Evolutionary conservation across 805 yeast genomes (phyloP), one percentile per base, ranked within the genome.

Genomic region (Wickerhamiella allomyrinae): DNA sequence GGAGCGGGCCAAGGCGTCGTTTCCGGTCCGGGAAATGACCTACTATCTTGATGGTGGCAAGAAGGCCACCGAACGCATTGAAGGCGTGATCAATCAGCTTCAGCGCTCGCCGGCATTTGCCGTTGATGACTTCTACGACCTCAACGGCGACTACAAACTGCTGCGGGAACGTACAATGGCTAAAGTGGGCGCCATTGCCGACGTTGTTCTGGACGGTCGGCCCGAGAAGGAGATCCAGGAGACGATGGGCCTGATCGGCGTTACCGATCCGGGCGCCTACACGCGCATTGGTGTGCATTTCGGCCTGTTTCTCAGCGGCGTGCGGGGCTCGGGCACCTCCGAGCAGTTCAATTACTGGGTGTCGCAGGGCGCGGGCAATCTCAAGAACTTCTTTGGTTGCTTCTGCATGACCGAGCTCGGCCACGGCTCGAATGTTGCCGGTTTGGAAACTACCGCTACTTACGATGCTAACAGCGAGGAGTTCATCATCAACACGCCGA

Each of bases 391-490:
- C 15, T 77, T 76, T 54, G 94, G 94, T n/a, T 82, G 93, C 59
- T 82, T 81, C 61, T 83, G 77, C 24, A 82, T 82, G 94, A 82
- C 93, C 7, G 94, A 82, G 62, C 60, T 82, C 52, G 89, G 79
- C 2, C 94, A 82, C 56, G 94, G 94, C 31, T 80, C 91, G 7
- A 84, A 84, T 57, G 94, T 84, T 33, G 91, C 91, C 2, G 86
- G 79, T 15, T 66, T 81, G 47, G 89, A 84, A 60, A 84, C 94
- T 7, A 78, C 82, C 13, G 93, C 94, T 6, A 76, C 77, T 11
- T 84, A 69, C 57, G 75, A 80, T 57, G 61, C 66, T 17, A 64
- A 62, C 14, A 69, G 65, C 15, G 80, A 81, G 48, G 71, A 74
- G 42, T 79, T 84, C 53, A 56, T 68, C 37, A 73, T 84, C 50